A percentile compares a stretch with the other conserved stretches of the same genome.
phyloP scores from a whole-genome alignment of 306 rosid species.

The Luffa aegyptiaca region DNA sequence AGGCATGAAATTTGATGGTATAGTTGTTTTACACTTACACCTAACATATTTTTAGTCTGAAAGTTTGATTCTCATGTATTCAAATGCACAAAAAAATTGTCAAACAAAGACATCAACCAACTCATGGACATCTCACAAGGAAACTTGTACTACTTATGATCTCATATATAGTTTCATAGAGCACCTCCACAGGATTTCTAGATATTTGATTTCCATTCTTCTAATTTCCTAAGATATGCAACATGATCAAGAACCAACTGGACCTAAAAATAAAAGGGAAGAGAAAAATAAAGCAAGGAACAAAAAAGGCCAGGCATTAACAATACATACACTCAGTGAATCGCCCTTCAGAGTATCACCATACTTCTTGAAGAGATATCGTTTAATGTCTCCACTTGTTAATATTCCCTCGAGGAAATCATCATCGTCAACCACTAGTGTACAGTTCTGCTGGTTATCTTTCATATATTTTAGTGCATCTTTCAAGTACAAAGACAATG shows the following conservation, averaged over 20 bases:
- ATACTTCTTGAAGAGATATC: constrained; percentile 47
- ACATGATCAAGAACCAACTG: not conserved
- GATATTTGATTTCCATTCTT: not conserved
- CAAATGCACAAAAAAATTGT: not conserved
- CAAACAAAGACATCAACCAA: not conserved
- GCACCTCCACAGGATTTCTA: not conserved
- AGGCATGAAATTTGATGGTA: not conserved
- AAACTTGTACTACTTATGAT: not conserved
- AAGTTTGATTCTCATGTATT: not conserved
- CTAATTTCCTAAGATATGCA: not conserved
- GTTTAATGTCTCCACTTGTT: constrained; percentile 74
- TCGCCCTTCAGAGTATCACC: constrained; percentile 33
- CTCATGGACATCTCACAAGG: not conserved
- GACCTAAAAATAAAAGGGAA: not conserved
- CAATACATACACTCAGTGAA: constrained; percentile 48
- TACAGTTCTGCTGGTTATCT: constrained; percentile 61
- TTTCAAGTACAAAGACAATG: constrained; percentile 33
- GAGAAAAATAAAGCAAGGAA: not conserved
- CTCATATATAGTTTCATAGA: not conserved
- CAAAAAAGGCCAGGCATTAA: not conserved
- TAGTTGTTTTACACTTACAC: not conserved
- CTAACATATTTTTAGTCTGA: not conserved
- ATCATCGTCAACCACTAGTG: constrained; percentile 58
- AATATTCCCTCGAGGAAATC: constrained; percentile 84
- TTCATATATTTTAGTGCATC: constrained; percentile 65